Conservation (phyloP, 495 filamentous ascomycete species). For the Penicillium lividum region DNA sequence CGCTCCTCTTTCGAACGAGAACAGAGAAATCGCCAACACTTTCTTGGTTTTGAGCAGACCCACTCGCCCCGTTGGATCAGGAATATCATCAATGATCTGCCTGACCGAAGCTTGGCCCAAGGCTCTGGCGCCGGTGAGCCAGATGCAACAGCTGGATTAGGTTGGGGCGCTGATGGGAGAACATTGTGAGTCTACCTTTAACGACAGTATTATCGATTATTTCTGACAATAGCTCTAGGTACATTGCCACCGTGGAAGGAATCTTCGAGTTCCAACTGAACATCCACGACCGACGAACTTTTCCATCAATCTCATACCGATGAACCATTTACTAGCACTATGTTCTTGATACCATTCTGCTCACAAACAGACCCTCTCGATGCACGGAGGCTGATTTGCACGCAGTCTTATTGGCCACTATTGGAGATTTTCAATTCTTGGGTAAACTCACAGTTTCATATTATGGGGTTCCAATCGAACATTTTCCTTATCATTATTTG, state of each 20-base stretch:
- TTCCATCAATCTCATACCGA: slow-evolving; percentile 60
- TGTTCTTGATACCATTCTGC: not conserved
- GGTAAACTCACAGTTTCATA: not conserved
- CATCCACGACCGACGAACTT: slow-evolving; percentile 61
- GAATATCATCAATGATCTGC: slow-evolving; percentile 44
- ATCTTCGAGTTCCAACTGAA: slow-evolving; percentile 75
- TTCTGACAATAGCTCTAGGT: slow-evolving; percentile 46
- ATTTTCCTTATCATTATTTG: not conserved
- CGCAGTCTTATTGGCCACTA: not conserved
- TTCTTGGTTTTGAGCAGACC: slow-evolving; percentile 37
- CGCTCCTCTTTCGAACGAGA: slow-evolving; percentile 35
- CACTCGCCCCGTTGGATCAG: slow-evolving; percentile 47
- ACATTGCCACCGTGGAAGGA: slow-evolving; percentile 70
- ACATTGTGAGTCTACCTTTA: slow-evolving; percentile 59
- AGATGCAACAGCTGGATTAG: slow-evolving; percentile 62
- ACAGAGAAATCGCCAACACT: slow-evolving; percentile 35
- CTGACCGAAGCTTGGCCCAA: slow-evolving; percentile 37
- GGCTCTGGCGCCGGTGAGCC: slow-evolving; percentile 40
- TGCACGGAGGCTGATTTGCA: not conserved
- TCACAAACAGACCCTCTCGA: not conserved
- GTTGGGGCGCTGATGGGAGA: slow-evolving; percentile 70
- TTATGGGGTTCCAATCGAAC: not conserved
- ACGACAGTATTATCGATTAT: not conserved
- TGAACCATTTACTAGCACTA: slow-evolving; percentile 31
- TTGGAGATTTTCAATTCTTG: not conserved